Conservation (phyloP, 768 basidiomycete genomes). For the Clavaria fumosa region DNA sequence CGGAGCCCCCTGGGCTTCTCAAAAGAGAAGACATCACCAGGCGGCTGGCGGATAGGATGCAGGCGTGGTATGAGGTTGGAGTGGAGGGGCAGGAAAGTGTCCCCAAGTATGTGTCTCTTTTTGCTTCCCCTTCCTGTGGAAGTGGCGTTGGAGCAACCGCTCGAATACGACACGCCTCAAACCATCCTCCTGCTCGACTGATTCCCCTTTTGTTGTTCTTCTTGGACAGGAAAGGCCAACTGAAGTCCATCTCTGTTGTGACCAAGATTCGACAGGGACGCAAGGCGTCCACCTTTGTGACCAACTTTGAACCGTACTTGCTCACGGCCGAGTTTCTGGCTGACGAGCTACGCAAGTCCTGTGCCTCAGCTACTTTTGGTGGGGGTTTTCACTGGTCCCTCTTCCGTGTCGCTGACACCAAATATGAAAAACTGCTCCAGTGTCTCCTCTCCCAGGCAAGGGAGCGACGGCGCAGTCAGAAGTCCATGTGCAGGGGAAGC, state of each 20-base stretch:
- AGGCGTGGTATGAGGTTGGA: slow-evolving; percentile 54
- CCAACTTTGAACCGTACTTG: slow-evolving; percentile 67
- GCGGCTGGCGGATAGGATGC: slow-evolving; percentile 50
- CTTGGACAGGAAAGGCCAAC: slow-evolving; percentile 50
- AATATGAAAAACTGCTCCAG: slow-evolving; percentile 27
- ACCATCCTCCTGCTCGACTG: too few relatives aligned
- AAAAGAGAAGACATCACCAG: slow-evolving; percentile 49
- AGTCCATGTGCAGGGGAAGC: slow-evolving; percentile 78
- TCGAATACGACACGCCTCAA: too few relatives aligned
- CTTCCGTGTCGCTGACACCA: slow-evolving; percentile 2
- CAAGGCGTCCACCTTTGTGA: slow-evolving; percentile 61
- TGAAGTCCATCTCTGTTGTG: slow-evolving; percentile 54
- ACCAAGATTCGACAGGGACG: slow-evolving; percentile 66
- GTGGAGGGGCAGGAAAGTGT: slow-evolving; percentile 40
- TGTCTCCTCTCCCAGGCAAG: slow-evolving; percentile 46
- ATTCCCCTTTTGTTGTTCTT: slow-evolving; percentile 3
- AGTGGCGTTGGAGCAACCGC: too few relatives aligned
- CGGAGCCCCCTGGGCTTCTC: too few relatives aligned
- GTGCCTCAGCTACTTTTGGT: slow-evolving; percentile 73
- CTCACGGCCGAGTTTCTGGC: slow-evolving; percentile 56
- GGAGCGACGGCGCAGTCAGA: slow-evolving; percentile 43
- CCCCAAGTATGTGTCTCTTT: slow-evolving; percentile 32
- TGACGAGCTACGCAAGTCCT: slow-evolving; percentile 60
- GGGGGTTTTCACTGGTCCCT: slow-evolving; percentile 11
- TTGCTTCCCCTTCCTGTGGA: not conserved